Percentiles rank a stretch among this genome's conserved stretches.
Conservation (phyloP, 2,329 filamentous ascomycete species). For the Myriosclerotinia duriaeana region DNA sequence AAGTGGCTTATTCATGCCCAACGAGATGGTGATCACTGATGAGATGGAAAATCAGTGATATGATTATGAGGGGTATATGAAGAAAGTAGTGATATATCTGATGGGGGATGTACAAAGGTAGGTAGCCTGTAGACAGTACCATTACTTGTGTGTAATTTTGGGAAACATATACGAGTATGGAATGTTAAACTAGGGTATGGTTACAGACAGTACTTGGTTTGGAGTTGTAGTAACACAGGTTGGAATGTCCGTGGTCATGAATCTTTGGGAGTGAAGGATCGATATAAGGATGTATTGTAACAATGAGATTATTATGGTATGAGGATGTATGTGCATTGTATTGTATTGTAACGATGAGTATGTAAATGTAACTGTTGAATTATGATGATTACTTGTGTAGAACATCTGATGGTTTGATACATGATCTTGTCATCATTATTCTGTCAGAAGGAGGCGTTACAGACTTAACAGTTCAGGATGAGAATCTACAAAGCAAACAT, state of each 20-base stretch:
- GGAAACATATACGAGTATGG: background rate
- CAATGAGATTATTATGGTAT: background rate
- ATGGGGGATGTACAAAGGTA: background rate
- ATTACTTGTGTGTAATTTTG: background rate
- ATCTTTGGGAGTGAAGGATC: background rate
- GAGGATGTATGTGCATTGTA: background rate
- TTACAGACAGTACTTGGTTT: background rate
- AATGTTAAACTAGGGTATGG: background rate
- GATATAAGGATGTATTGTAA: background rate
- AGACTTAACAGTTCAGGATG: background rate
- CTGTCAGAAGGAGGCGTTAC: background rate
- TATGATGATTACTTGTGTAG: no score
- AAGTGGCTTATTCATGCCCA: conserved; percentile 11
- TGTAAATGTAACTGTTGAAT: no score
- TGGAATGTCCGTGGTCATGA: conserved; percentile 4
- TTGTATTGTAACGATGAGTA: background rate
- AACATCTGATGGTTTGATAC: background rate
- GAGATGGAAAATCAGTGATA: background rate
- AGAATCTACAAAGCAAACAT: no score
- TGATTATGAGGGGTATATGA: background rate
- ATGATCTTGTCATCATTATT: background rate
- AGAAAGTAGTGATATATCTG: background rate
- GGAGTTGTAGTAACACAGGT: background rate
- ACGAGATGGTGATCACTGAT: conserved; percentile 7
- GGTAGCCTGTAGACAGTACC: no score